Evolutionary conservation across 108 stramenopile species (phyloP), one percentile per base, ranked within the genome.

Genomic region (Discostella pseudostelligera): DNA sequence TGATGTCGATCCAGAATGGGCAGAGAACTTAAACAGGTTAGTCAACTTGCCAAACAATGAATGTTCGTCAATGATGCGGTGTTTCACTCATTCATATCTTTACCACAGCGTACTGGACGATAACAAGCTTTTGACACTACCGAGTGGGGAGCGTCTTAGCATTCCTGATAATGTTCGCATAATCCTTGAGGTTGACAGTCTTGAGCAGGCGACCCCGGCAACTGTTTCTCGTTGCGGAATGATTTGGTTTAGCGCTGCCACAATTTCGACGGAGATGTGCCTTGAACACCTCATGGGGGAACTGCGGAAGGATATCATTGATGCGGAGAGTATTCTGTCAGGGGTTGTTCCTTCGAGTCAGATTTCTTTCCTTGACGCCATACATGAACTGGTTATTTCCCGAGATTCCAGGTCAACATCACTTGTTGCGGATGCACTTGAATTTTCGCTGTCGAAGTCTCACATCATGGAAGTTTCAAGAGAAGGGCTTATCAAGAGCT

Each of bases 181-280:
- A 42, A 81, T 98, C 28, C 85, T 98, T 8, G 97, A 96, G 56
- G 97, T 98, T 28, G 99, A 99, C 66, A 96, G 86, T 67, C 83
- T 99, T 35, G 72, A 76, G 24, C 85, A 93, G 48, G 99, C 98
- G 14, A 99, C 99, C 40, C 96, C 95, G 4, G 99, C 99, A 43
- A 98, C 98, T 6, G 99, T 99, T 16, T 92, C 90, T 25, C 88
- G 99, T 36, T 99, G 98, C 61, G 99, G 99, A 16, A 99, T 99
- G 97, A 87, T 97, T n/a, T 99, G 95, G 92, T 97, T 98, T 79
- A 84, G 87, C 42, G 90, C 87, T 4, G 94, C 92, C 26, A 94
- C 88, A n/a, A 84, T 99, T 40, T 69, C 97, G 11, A 49, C 85
- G 4, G 88, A 89, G 32, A 93, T 93, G 91, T 67, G 71, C 46